These are phyloP conservation scores for Pythium sukuiense DNA, from an alignment of 352 stramenopile species.

Conservation along the genomic window DNA sequence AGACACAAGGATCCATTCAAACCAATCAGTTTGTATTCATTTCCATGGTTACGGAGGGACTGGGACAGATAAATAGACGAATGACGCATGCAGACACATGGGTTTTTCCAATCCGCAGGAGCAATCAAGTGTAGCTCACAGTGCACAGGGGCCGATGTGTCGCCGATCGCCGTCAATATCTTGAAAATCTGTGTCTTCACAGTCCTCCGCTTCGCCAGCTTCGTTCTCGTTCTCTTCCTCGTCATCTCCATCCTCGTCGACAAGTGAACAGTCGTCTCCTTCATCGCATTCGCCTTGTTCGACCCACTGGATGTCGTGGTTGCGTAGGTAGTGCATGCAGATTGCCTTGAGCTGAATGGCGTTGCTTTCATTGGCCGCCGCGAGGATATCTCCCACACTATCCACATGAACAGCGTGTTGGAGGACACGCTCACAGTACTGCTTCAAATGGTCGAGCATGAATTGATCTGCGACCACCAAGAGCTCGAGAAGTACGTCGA, in stretches of 20 bases:
- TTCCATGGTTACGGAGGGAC: background rate
- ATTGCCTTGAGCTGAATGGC: constrained; percentile 89
- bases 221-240: constrained; percentile 2
- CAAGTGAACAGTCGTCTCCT: constrained; percentile 1
- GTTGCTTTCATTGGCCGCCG: constrained; percentile 91
- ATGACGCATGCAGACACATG: background rate
- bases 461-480: constrained; percentile 94
- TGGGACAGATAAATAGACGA: background rate
- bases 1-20: no score
- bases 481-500: constrained; percentile 85
- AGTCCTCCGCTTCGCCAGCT: constrained; percentile 9
- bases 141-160: constrained; percentile 2
- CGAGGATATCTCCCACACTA: constrained; percentile 86
- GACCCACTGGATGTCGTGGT: constrained; percentile 48
- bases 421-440: constrained; percentile 91
- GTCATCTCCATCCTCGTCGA: constrained; percentile 40
- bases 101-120: background rate
- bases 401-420: constrained; percentile 79
- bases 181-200: constrained; percentile 12
- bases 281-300: constrained; percentile 19
- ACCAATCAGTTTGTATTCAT: background rate
- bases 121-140: background rate
- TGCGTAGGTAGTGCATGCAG: constrained; percentile 92
- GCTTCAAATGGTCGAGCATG: constrained; percentile 96
- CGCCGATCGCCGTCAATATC: constrained; percentile 5